Percentiles rank a stretch among this genome's conserved stretches.
Conservation (phyloP, 176 grass and related monocot species). For the Avena insularis region DNA sequence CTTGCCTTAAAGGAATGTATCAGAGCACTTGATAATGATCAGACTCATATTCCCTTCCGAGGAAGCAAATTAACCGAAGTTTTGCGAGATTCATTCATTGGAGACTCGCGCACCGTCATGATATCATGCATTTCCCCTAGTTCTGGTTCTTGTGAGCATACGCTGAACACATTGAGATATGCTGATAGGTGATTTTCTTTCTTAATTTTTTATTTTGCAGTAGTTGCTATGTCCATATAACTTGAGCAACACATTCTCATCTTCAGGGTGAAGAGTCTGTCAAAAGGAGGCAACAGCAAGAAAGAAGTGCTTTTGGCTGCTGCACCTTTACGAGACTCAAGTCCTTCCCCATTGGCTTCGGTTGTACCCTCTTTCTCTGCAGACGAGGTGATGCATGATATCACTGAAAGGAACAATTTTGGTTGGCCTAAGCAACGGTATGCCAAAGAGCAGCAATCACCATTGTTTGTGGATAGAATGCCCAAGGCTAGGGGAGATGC, state of each 20-base stretch:
- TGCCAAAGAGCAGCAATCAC: slow-evolving; percentile 53
- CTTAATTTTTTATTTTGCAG: slow-evolving; percentile 31
- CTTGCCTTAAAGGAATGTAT: slow-evolving; percentile 99
- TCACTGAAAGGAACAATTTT: slow-evolving; percentile 62
- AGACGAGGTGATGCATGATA: slow-evolving; percentile 60
- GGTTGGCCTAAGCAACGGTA: slow-evolving; percentile 70
- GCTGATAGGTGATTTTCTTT: slow-evolving; percentile 83
- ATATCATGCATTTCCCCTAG: slow-evolving; percentile 99
- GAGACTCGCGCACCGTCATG: slow-evolving; percentile 97
- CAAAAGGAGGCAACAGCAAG: slow-evolving; percentile 82
- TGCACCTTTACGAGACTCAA: slow-evolving; percentile 63
- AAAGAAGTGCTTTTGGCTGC: slow-evolving; percentile 60
- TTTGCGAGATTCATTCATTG: slow-evolving; percentile 92
- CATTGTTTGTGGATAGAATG: slow-evolving; percentile 43
- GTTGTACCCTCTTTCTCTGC: slow-evolving; percentile 49
- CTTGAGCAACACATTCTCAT: slow-evolving; percentile 28
- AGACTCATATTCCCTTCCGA: slow-evolving; percentile 97
- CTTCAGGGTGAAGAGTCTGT: slow-evolving; percentile 92
- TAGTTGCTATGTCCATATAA: slow-evolving; percentile 22
- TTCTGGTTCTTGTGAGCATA: slow-evolving; percentile 98
- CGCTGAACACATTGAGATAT: slow-evolving; percentile 97
- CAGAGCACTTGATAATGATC: slow-evolving; percentile 96
- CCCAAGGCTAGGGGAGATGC: slow-evolving; percentile 53
- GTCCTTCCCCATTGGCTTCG: slow-evolving; percentile 60
- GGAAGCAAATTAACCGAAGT: slow-evolving; percentile 99